These are phyloP conservation scores for Russula lepida DNA, from an alignment of 768 basidiomycete genomes.

Conservation along the genomic window DNA sequence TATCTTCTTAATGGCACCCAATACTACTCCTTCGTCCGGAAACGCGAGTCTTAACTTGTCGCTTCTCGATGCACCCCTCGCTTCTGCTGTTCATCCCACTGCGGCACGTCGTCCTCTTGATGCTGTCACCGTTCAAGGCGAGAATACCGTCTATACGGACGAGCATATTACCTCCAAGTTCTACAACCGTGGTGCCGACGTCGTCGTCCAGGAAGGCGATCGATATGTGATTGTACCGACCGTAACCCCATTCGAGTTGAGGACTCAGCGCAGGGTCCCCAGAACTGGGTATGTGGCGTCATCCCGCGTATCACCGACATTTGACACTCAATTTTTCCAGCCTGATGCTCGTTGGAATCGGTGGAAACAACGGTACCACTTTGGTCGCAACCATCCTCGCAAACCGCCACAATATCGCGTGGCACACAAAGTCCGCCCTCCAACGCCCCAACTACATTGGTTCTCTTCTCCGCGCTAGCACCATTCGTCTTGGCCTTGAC, in stretches of 20 bases:
- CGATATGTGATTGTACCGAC: conserved; percentile 75
- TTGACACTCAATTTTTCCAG: conserved; percentile 33
- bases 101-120: conserved; percentile 64
- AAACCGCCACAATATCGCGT: conserved; percentile 88
- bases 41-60: conserved; percentile 49
- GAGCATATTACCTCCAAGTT: conserved; percentile 79
- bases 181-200: conserved; percentile 68
- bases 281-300: conserved; percentile 70
- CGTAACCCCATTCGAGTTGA: conserved; percentile 79
- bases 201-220: conserved; percentile 54
- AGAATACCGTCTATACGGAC: conserved; percentile 72
- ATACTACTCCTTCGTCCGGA: conserved; percentile 47
- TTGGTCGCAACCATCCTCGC: conserved; percentile 91
- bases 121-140: conserved; percentile 72
- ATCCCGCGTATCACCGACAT: background rate
- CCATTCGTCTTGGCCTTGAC: conserved; percentile 84
- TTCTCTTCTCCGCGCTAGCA: conserved; percentile 92
- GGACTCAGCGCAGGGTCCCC: conserved; percentile 74
- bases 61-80: conserved; percentile 59
- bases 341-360: conserved; percentile 93
- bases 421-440: conserved; percentile 88
- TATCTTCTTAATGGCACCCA: conserved; percentile 40
- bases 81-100: conserved; percentile 74
- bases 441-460: conserved; percentile 98
- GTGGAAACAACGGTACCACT: conserved; percentile 96